Conservation (phyloP, 805 yeast species). For the Pichia kluyveri region DNA sequence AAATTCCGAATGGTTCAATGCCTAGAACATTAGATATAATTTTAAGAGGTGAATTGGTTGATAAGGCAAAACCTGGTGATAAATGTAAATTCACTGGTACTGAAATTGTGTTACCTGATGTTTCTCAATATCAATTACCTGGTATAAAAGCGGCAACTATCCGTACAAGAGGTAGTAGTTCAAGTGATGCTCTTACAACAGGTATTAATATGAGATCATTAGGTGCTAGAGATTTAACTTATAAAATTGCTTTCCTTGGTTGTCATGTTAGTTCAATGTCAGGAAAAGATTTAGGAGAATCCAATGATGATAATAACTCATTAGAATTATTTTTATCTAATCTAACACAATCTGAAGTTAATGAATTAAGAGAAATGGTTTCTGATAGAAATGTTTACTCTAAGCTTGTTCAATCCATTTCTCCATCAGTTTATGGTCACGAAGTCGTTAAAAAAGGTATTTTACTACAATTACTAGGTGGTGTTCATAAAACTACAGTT, state of each 20-base stretch:
- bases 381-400: constrained; percentile 78
- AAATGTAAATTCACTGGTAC: constrained; percentile 90
- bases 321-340: constrained; percentile 76
- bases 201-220: constrained; percentile 79
- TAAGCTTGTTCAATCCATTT: constrained; percentile 77
- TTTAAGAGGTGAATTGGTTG: constrained; percentile 88
- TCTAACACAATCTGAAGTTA: constrained; percentile 71
- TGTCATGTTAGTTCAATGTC: constrained; percentile 73
- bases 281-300: constrained; percentile 22
- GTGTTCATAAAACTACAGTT: constrained; percentile 87
- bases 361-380: constrained; percentile 83
- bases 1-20: constrained; percentile 98
- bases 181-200: constrained; percentile 59
- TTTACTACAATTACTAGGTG: constrained; percentile 80
- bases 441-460: constrained; percentile 91
- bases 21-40: constrained; percentile 93
- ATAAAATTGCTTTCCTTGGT: constrained; percentile 84
- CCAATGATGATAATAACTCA: constrained; percentile 10
- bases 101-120: constrained; percentile 90
- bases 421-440: constrained; percentile 96
- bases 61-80: constrained; percentile 95
- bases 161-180: constrained; percentile 45
- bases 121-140: constrained; percentile 87
- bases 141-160: constrained; percentile 85
- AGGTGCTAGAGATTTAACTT: constrained; percentile 94